These are phyloP conservation scores for Trichomonas gallinae DNA, from an alignment of 208 protist genomes.

Conservation along the genomic window DNA sequence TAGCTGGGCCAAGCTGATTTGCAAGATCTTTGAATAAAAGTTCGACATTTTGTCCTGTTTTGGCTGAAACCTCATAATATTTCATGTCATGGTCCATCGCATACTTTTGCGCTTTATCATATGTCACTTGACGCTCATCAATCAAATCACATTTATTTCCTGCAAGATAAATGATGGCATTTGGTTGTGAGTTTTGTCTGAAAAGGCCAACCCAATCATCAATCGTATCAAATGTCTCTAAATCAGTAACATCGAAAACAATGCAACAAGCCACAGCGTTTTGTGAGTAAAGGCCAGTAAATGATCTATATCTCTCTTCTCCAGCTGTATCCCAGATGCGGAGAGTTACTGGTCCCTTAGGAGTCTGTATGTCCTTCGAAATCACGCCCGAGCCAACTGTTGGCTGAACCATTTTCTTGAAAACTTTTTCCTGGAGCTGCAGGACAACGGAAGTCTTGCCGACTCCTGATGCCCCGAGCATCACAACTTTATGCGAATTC, in stretches of 20 bases:
- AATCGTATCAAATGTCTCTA: neutral
- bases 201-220: neutral
- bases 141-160: constrained; percentile 22
- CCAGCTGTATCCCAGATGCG: neutral
- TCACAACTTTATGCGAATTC: neutral
- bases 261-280: neutral
- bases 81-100: neutral
- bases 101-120: neutral
- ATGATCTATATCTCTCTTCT: constrained; percentile 18
- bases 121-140: neutral
- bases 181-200: neutral
- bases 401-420: neutral
- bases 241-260: constrained; percentile 8
- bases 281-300: neutral
- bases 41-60: constrained; percentile 12
- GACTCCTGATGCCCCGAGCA: neutral
- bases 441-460: neutral
- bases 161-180: neutral
- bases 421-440: neutral
- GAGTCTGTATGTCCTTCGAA: neutral
- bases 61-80: neutral
- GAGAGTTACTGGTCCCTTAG: neutral
- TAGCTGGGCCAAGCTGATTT: neutral
- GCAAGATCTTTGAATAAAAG: neutral
- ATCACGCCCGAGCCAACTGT: constrained; percentile 11